Conservation (phyloP, 179 eudicot species). For the Heliamphora pulchella region DNA sequence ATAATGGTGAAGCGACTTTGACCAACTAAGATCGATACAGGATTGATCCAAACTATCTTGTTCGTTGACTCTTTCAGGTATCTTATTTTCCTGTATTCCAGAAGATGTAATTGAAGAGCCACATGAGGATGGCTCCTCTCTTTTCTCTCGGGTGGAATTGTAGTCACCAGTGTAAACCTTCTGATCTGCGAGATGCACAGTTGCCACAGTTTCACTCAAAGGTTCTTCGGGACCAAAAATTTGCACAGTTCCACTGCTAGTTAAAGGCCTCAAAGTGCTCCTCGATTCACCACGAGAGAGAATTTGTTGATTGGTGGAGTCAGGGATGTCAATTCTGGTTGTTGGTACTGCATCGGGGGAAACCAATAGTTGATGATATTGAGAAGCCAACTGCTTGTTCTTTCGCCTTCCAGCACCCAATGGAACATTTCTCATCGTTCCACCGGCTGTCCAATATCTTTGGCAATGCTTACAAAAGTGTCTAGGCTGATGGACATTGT, state of each 20-base stretch:
- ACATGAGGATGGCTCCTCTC: slow-evolving; percentile 12
- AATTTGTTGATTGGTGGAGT: slow-evolving; percentile 11
- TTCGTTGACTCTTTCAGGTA: background rate
- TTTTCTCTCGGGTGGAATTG: background rate
- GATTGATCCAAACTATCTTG: background rate
- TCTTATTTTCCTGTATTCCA: background rate
- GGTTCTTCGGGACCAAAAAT: slow-evolving; percentile 16
- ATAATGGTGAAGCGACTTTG: background rate
- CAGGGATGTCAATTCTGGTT: slow-evolving; percentile 8
- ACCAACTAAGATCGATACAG: background rate
- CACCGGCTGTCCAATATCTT: slow-evolving; percentile 38
- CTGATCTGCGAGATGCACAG: slow-evolving; percentile 17
- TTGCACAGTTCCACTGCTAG: background rate
- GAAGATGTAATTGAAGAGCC: slow-evolving; percentile 10
- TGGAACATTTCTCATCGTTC: slow-evolving; percentile 31
- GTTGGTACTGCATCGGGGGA: background rate
- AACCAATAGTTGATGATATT: slow-evolving; percentile 15
- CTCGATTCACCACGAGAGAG: slow-evolving; percentile 7
- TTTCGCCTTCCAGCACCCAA: slow-evolving; percentile 33
- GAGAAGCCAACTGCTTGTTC: slow-evolving; percentile 25
- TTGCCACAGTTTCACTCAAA: slow-evolving; percentile 19
- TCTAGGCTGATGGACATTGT: slow-evolving; percentile 35
- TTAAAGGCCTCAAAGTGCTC: background rate
- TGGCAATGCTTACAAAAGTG: slow-evolving; percentile 36
- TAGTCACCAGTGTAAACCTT: background rate